Evolutionary conservation across 106 monocot genomes (phyloP).

Genomic region (Dendrobium chrysotoxum): DNA sequence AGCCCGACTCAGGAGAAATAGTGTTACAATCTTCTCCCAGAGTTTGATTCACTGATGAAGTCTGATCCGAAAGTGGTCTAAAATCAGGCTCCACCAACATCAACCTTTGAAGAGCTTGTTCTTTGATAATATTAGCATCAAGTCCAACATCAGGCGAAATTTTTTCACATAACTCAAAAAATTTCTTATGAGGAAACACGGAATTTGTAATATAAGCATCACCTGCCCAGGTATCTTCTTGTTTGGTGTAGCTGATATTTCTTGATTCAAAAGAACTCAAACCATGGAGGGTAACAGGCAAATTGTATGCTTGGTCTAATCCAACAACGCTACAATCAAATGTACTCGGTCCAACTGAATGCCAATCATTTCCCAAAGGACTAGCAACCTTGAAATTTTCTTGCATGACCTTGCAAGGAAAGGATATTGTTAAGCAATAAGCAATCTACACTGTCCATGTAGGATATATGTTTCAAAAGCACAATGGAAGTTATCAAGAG

Average conservation of each 20-base stretch:
- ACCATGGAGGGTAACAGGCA: background rate
- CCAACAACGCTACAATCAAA: background rate
- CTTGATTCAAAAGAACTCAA: background rate
- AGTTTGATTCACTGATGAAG: background rate
- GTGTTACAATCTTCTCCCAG: background rate
- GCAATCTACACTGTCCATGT: background rate
- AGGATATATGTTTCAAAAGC: background rate
- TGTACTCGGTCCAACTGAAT: background rate
- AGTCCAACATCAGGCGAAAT: background rate
- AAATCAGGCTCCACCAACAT: background rate
- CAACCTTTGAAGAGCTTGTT: background rate
- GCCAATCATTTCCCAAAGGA: background rate
- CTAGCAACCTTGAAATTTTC: background rate
- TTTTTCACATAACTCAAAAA: conserved; percentile 6
- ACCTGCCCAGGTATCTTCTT: background rate
- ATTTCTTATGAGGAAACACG: conserved; percentile 10
- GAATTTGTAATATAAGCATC: background rate
- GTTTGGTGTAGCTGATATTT: background rate
- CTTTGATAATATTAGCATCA: background rate
- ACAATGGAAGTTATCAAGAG: background rate
- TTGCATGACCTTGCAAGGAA: background rate
- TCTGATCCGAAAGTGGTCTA: background rate
- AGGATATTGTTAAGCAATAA: background rate
- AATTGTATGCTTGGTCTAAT: background rate
- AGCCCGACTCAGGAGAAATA: background rate